phyloP scores from a whole-genome alignment of 2,329 filamentous ascomycete genomes.

The Phialophora macrospora region DNA sequence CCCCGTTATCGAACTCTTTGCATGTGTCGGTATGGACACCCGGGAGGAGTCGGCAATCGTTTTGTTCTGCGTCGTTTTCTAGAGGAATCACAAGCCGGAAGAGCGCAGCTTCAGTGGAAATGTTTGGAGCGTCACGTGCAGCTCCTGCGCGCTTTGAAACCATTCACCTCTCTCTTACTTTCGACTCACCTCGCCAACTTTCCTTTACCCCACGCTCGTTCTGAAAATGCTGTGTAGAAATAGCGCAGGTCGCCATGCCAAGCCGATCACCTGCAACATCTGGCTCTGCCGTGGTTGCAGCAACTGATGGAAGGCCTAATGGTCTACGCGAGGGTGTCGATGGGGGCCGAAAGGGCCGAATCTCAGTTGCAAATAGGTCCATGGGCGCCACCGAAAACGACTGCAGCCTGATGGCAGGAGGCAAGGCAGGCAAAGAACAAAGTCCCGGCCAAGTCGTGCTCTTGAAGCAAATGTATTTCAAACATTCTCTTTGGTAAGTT shows the following conservation, averaged over 20 bases:
- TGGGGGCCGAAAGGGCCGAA: background rate
- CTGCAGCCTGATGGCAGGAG: background rate
- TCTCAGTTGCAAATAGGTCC: background rate
- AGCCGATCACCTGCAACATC: background rate
- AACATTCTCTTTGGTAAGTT: background rate
- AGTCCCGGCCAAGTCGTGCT: background rate
- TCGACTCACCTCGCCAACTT: background rate
- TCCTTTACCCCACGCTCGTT: background rate
- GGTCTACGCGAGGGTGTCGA: background rate
- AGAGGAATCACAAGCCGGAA: background rate
- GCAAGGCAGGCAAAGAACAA: background rate
- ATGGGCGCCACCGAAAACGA: background rate
- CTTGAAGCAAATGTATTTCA: conserved; percentile 2
- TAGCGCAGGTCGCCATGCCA: background rate
- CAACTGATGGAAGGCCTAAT: background rate
- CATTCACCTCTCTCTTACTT: background rate
- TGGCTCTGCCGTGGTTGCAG: background rate
- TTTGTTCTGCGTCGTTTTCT: too few relatives aligned
- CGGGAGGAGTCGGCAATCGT: too few relatives aligned
- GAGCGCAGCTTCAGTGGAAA: background rate
- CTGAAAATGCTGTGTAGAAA: background rate
- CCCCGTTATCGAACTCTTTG: too few relatives aligned
- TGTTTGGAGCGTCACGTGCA: background rate
- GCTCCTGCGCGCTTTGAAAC: background rate
- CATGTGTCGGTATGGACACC: too few relatives aligned